Conservation (phyloP, 163 green algal species). For the Scenedesmus sp. region DNA sequence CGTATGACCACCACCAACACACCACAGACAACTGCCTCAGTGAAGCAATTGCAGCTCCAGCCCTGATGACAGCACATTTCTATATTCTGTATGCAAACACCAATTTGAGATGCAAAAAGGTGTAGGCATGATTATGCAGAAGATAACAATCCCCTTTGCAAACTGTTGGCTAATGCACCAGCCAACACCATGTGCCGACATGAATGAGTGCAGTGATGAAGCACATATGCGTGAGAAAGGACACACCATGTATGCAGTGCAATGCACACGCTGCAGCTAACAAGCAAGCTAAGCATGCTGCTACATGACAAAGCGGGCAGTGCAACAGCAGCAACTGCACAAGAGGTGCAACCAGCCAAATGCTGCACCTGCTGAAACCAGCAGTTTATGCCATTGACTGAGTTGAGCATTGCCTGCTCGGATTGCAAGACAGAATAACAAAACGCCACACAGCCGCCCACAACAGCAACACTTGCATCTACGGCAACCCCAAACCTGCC, state of each 20-base stretch:
- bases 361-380: neutral
- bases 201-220: neutral
- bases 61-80: neutral
- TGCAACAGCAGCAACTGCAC: neutral
- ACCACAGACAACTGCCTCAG: neutral
- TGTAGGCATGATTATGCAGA: neutral
- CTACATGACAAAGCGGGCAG: neutral
- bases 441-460: neutral
- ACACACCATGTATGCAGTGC: neutral
- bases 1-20: neutral
- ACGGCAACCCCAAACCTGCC: neutral
- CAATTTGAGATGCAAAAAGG: constrained; percentile 10
- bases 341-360: neutral
- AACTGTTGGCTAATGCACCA: neutral
- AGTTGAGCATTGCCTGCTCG: neutral
- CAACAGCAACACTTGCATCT: neutral
- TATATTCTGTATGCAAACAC: neutral
- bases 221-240: neutral
- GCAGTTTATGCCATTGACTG: neutral
- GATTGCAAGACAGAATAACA: neutral
- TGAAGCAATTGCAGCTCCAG: constrained; percentile 8
- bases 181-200: neutral
- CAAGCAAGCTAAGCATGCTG: neutral
- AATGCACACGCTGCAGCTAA: neutral
- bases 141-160: neutral